Evolutionary conservation across 352 stramenopile species (phyloP).

Genomic region (Phytophthora tubulina): DNA sequence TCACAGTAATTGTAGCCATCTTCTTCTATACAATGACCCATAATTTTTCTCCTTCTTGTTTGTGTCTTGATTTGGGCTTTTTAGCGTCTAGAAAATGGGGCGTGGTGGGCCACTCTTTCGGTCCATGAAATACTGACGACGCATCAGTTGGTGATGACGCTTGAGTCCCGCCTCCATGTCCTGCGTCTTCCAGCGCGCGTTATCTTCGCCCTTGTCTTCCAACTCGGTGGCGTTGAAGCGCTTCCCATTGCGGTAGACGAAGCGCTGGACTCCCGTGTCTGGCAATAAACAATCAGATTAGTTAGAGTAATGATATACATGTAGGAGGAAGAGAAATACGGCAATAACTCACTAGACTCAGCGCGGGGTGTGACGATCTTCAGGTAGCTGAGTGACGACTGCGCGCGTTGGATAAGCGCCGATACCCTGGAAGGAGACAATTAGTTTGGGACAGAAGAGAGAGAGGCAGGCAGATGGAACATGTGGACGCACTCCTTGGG

Average conservation of each 20-base stretch:
- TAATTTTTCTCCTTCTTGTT: background rate
- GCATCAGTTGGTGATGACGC: constrained; percentile 80
- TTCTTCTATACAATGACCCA: background rate
- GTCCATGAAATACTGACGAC: constrained; percentile 90
- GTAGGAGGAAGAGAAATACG: background rate
- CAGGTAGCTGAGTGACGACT: constrained; percentile 85
- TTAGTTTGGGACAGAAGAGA: constrained; percentile 2
- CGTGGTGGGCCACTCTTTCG: constrained; percentile 58
- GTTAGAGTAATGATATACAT: background rate
- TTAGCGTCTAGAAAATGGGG: constrained; percentile 50
- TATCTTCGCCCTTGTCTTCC: constrained; percentile 59
- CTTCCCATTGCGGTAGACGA: constrained; percentile 86
- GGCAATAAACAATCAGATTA: background rate
- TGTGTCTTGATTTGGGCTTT: constrained; percentile 3
- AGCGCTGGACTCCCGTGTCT: constrained; percentile 81
- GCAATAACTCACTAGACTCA: constrained; percentile 50
- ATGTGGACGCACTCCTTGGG: constrained; percentile 64
- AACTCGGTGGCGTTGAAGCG: constrained; percentile 60
- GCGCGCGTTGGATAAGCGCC: constrained; percentile 75
- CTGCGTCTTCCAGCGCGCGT: constrained; percentile 73
- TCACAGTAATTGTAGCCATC: too few species aligned
- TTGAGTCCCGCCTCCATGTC: constrained; percentile 79
- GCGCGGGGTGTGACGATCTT: constrained; percentile 87
- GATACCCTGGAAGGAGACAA: constrained; percentile 53
- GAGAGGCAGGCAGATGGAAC: background rate